Conservation (phyloP, 83 land plant genomes). For the Thuja plicata region DNA sequence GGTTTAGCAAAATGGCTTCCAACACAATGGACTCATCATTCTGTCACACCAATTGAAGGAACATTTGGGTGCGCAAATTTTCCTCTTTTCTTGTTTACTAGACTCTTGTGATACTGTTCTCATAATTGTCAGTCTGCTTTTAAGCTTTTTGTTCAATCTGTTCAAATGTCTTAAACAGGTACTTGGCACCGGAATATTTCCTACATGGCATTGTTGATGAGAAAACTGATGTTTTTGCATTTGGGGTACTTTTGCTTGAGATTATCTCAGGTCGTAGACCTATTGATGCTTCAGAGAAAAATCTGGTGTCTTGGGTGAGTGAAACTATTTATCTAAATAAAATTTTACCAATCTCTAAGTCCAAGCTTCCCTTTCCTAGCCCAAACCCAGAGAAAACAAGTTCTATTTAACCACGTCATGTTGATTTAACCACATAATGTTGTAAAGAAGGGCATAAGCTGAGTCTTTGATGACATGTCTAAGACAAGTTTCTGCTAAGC, state of each 20-base stretch:
- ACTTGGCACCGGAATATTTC: slow-evolving; percentile 62
- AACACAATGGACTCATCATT: slow-evolving; percentile 88
- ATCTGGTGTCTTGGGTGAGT: slow-evolving; percentile 48
- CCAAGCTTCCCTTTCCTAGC: neutral
- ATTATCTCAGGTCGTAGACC: slow-evolving; percentile 57
- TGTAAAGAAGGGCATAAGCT: neutral
- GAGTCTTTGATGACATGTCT: neutral
- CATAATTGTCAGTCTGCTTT: neutral
- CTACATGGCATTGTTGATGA: slow-evolving; percentile 70
- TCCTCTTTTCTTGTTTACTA: neutral
- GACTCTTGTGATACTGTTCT: neutral
- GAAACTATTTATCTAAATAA: neutral
- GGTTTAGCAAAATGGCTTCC: slow-evolving; percentile 99
- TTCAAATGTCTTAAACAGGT: slow-evolving; percentile 28
- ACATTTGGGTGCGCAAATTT: slow-evolving; percentile 78
- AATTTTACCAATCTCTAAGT: neutral
- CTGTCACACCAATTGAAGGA: slow-evolving; percentile 93
- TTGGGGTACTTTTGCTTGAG: slow-evolving; percentile 59
- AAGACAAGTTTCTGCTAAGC: neutral
- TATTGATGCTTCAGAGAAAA: slow-evolving; percentile 38
- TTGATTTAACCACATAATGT: neutral
- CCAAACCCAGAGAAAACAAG: neutral
- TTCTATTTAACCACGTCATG: neutral
- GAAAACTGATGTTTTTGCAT: slow-evolving; percentile 53
- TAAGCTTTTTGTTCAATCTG: neutral